These are phyloP conservation scores for Porogramme epimiltina DNA, from an alignment of 1,284 basidiomycete species.

Conservation along the genomic window DNA sequence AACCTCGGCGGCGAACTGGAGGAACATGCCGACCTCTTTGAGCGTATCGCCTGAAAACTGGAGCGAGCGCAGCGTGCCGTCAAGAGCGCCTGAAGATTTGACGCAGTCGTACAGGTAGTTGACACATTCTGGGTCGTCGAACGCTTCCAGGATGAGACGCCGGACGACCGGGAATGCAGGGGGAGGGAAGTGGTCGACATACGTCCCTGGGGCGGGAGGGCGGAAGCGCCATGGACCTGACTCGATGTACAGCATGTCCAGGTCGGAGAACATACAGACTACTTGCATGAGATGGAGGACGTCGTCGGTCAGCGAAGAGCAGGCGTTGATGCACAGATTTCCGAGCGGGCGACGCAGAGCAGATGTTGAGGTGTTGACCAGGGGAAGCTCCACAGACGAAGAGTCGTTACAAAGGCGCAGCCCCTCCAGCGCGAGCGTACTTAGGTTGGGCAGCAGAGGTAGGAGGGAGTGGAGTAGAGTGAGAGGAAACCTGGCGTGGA, in stretches of 20 bases:
- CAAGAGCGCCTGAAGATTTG: slow-evolving; percentile 1
- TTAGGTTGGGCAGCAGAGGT: background rate
- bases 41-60: slow-evolving; percentile 1
- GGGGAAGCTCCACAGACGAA: no score
- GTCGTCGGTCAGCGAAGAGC: background rate
- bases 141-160: background rate
- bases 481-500: background rate
- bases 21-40: slow-evolving; percentile 3
- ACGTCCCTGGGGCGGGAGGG: background rate
- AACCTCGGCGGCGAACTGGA: background rate
- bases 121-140: background rate
- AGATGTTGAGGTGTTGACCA: background rate
- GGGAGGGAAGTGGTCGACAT: background rate
- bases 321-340: slow-evolving; percentile 2
- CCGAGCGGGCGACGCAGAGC: background rate
- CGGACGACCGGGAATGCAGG: background rate
- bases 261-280: slow-evolving; percentile 1
- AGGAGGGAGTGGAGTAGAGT: background rate
- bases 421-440: background rate
- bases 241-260: slow-evolving; percentile 3
- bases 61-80: slow-evolving; percentile 1
- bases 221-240: background rate
- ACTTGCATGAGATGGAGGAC: background rate
- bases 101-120: slow-evolving; percentile 1
- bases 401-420: background rate